These are phyloP conservation scores for Pseudocercospora vitis DNA, from an alignment of 2,329 filamentous ascomycete genomes.

Conservation along the genomic window DNA sequence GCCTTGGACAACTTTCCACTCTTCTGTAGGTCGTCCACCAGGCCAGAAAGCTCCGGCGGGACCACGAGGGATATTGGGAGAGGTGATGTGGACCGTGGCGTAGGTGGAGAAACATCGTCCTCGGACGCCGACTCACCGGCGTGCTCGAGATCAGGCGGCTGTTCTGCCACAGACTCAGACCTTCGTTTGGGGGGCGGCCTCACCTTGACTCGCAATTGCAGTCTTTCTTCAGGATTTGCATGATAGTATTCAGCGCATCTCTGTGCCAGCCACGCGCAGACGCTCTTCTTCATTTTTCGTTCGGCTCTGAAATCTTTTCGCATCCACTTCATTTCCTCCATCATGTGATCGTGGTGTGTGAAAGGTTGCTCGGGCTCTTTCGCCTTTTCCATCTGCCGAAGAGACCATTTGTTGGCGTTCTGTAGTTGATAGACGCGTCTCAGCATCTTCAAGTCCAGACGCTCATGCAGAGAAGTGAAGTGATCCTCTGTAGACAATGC, in stretches of 20 bases:
- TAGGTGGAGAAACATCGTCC: conserved; percentile 33
- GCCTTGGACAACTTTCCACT: conserved; percentile 32
- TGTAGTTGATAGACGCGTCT: conserved; percentile 88
- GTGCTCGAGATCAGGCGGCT: conserved; percentile 34
- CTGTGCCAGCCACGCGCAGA: conserved; percentile 75
- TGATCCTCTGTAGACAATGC: conserved; percentile 84
- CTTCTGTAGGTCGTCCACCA: conserved; percentile 31
- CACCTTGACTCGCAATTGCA: conserved; percentile 66
- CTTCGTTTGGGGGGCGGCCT: conserved; percentile 40
- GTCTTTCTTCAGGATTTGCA: conserved; percentile 62
- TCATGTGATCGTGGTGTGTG: conserved; percentile 80
- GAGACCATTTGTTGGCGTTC: conserved; percentile 86
- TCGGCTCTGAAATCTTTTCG: conserved; percentile 93
- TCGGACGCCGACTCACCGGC: conserved; percentile 35
- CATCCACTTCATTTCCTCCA: conserved; percentile 98
- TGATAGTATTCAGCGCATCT: conserved; percentile 82
- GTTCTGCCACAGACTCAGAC: conserved; percentile 14
- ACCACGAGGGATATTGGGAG: conserved; percentile 30
- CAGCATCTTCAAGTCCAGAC: conserved; percentile 82
- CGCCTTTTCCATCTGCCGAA: conserved; percentile 82
- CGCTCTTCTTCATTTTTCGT: conserved; percentile 84
- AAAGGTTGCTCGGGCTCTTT: conserved; percentile 74
- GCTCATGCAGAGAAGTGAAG: conserved; percentile 77
- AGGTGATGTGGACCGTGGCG: conserved; percentile 24
- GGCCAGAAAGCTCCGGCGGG: conserved; percentile 30